Evolutionary conservation across 441 rosid genomes (phyloP).

Genomic region (Gossypium aridum): DNA sequence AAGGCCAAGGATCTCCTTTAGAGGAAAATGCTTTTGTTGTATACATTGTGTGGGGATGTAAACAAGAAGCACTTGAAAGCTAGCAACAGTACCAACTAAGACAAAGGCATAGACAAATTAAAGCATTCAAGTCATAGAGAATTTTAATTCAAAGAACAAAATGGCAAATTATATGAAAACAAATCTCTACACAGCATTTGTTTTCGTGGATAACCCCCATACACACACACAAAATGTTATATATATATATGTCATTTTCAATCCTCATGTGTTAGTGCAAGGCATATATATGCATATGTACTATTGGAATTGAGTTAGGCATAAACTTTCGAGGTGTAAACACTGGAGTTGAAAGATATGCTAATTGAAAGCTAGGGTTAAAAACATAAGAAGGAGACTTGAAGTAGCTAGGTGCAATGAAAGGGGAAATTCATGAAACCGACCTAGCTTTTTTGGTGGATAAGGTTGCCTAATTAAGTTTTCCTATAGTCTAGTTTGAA

Average conservation of each 20-base stretch:
- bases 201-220: background rate
- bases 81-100: background rate
- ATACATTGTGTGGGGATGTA: background rate
- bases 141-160: constrained; percentile 16
- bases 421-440: background rate
- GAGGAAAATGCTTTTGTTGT: background rate
- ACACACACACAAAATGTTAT: too few species aligned
- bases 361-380: background rate
- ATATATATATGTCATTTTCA: background rate
- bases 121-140: constrained; percentile 4
- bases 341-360: background rate
- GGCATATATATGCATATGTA: background rate
- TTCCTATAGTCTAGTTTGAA: too few species aligned
- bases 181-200: background rate
- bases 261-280: background rate
- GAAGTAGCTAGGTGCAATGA: background rate
- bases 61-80: constrained; percentile 1
- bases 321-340: background rate
- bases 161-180: constrained; percentile 13
- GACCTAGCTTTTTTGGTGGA: background rate
- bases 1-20: constrained; percentile 14
- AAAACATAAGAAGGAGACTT: background rate
- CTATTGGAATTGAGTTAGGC: background rate
- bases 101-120: background rate
- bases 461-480: too few species aligned